Evolutionary conservation across 768 basidiomycete genomes (phyloP).

Genomic region (Fistulinella prunicolor): DNA sequence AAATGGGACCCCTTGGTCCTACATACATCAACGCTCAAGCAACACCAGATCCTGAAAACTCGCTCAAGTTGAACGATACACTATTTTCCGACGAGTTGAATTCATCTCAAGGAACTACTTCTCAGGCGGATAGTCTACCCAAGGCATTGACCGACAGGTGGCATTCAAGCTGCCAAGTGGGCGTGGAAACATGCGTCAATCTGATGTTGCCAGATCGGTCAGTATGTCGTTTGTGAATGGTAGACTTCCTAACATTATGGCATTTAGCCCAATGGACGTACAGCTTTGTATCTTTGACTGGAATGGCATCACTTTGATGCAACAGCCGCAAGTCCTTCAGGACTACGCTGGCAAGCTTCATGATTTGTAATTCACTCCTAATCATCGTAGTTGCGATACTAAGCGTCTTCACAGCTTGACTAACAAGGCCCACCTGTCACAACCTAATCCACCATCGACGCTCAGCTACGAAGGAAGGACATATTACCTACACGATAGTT

Average conservation of each 20-base stretch:
- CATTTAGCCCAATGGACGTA: conserved; percentile 53
- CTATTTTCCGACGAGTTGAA: no score
- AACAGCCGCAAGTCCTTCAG: conserved; percentile 42
- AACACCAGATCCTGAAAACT: neutral
- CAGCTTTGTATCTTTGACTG: conserved; percentile 44
- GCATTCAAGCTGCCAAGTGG: conserved; percentile 33
- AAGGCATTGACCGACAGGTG: neutral
- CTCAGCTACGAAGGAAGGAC: conserved; percentile 34
- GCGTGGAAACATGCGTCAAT: conserved; percentile 40
- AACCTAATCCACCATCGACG: conserved; percentile 48
- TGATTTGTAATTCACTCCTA: conserved; percentile 39
- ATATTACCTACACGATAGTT: conserved; percentile 48
- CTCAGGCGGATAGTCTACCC: neutral
- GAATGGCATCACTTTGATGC: conserved; percentile 21
- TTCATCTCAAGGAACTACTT: neutral
- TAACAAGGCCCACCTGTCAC: conserved; percentile 24
- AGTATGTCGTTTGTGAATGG: conserved; percentile 3
- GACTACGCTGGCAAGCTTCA: conserved; percentile 40
- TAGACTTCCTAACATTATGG: conserved; percentile 3
- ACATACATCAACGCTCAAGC: neutral
- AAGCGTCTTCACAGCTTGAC: conserved; percentile 33
- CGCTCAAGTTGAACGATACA: no score
- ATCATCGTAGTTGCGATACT: neutral
- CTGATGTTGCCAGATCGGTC: conserved; percentile 60
- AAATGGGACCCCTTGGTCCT: conserved; percentile 31